phyloP scores from a whole-genome alignment of 1,284 basidiomycete species.

The Cerrena zonata region DNA sequence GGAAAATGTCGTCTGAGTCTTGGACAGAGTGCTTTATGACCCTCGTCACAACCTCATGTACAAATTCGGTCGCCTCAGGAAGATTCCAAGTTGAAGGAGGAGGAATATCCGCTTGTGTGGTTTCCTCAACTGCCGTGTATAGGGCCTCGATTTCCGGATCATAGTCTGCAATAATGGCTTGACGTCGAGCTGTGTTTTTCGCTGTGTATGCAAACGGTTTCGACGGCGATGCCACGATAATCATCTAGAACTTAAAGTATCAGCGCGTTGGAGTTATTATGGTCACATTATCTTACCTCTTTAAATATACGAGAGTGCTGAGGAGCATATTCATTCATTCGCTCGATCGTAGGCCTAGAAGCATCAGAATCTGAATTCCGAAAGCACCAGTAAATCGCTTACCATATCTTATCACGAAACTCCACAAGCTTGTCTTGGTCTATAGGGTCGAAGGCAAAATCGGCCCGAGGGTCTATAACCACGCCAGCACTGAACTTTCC shows the following conservation, averaged over 20 bases:
- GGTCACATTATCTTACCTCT: conserved; percentile 17
- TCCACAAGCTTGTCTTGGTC: conserved; percentile 24
- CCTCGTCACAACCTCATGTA: conserved; percentile 22
- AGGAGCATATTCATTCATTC: conserved; percentile 35
- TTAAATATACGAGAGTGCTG: conserved; percentile 39
- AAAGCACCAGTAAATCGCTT: neutral
- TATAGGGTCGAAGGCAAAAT: conserved; percentile 26
- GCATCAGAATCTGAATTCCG: neutral
- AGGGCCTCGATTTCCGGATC: conserved; percentile 30
- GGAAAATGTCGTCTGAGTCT: conserved; percentile 36
- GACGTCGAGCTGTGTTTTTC: conserved; percentile 30
- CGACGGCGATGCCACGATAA: conserved; percentile 25
- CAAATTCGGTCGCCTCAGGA: conserved; percentile 19
- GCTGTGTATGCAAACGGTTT: conserved; percentile 34
- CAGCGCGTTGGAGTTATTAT: neutral
- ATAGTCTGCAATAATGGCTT: conserved; percentile 30
- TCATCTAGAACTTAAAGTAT: conserved; percentile 24
- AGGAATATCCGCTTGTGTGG: conserved; percentile 23
- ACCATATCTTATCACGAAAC: conserved; percentile 34
- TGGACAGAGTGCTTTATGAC: conserved; percentile 20
- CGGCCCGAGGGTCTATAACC: conserved; percentile 33
- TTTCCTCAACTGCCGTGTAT: conserved; percentile 27
- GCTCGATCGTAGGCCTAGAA: conserved; percentile 32
- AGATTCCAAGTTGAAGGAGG: conserved; percentile 26
- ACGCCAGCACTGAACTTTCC: conserved; percentile 40